A percentile compares a stretch with the other conserved stretches of the same genome.
Conservation (phyloP, 2,329 filamentous ascomycete genomes). For the Colletotrichum tropicicola region DNA sequence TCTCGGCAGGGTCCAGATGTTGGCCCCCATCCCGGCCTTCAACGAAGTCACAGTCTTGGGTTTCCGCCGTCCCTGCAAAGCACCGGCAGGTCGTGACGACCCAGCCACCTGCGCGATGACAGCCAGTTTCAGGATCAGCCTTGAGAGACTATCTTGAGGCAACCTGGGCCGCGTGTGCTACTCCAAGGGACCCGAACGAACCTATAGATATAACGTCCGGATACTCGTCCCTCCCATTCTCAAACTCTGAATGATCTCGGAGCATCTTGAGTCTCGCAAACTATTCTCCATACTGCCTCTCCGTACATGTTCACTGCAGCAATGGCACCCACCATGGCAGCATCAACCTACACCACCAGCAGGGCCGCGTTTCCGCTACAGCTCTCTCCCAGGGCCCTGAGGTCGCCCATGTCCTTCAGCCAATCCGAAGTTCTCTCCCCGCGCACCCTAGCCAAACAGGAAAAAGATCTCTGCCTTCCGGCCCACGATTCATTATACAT, state of each 20-base stretch:
- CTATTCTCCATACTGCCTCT: not conserved
- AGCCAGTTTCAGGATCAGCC: conserved; percentile 16
- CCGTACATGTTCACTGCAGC: not conserved
- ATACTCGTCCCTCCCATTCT: not conserved
- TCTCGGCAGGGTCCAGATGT: conserved; percentile 11
- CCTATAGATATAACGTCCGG: conserved; percentile 11
- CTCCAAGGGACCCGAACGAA: not conserved
- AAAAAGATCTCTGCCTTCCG: conserved; percentile 22
- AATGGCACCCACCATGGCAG: conserved; percentile 22
- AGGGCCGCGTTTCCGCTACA: conserved; percentile 5
- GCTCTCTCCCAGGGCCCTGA: conserved; percentile 8
- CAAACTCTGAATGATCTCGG: not conserved
- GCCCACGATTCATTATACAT: conserved; percentile 25
- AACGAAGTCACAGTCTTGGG: not conserved
- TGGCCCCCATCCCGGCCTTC: conserved; percentile 6
- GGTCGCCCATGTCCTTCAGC: conserved; percentile 11
- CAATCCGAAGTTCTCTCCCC: conserved; percentile 17
- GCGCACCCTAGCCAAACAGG: conserved; percentile 16
- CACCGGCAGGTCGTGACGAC: conserved; percentile 3
- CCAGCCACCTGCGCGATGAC: conserved; percentile 24
- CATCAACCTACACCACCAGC: conserved; percentile 7
- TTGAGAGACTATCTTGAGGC: not conserved
- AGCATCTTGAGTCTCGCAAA: not conserved
- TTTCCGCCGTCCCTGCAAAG: not conserved
- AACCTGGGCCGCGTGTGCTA: not conserved